phyloP scores from a whole-genome alignment of 164 flowering plant genomes.

The Berberis vulgaris region DNA sequence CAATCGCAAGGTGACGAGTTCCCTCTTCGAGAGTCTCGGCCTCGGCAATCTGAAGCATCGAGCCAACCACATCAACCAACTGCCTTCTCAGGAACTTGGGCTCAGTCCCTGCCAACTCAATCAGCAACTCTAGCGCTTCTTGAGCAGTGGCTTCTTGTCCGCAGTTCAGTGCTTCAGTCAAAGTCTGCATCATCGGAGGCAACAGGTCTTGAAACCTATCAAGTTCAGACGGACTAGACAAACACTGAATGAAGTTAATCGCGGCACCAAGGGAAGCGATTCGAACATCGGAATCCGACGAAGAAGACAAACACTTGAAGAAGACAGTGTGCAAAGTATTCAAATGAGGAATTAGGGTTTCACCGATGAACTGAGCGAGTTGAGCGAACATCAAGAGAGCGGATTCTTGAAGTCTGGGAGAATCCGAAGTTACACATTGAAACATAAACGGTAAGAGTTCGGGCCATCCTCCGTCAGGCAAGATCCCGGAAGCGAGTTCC shows the following conservation, averaged over 20 bases:
- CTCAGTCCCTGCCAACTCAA: conserved; percentile 92
- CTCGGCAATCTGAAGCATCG: conserved; percentile 96
- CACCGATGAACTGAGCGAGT: conserved; percentile 77
- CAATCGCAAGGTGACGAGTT: conserved; percentile 83
- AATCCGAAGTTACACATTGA: conserved; percentile 74
- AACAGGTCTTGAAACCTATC: conserved; percentile 90
- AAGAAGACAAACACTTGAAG: conserved; percentile 41
- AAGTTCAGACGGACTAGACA: conserved; percentile 53
- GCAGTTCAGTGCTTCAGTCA: conserved; percentile 73
- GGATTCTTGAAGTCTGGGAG: conserved; percentile 61
- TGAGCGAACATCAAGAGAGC: conserved; percentile 86
- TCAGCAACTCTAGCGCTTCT: conserved; percentile 85
- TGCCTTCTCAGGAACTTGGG: conserved; percentile 87
- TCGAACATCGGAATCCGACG: conserved; percentile 49
- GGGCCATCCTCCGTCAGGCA: conserved; percentile 85
- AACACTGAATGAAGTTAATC: conserved; percentile 82
- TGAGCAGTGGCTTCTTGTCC: conserved; percentile 93
- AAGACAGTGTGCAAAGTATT: conserved; percentile 69
- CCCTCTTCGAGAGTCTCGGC: conserved; percentile 86
- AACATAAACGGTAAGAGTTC: conserved; percentile 93
- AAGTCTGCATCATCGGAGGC: conserved; percentile 87
- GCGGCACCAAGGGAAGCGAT: conserved; percentile 80
- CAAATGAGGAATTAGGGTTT: conserved; percentile 54
- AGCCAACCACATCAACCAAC: conserved; percentile 72
- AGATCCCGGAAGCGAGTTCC: conserved; percentile 74